Conservation (phyloP, 441 rosid species). For the Rhodomyrtus psidioides region DNA sequence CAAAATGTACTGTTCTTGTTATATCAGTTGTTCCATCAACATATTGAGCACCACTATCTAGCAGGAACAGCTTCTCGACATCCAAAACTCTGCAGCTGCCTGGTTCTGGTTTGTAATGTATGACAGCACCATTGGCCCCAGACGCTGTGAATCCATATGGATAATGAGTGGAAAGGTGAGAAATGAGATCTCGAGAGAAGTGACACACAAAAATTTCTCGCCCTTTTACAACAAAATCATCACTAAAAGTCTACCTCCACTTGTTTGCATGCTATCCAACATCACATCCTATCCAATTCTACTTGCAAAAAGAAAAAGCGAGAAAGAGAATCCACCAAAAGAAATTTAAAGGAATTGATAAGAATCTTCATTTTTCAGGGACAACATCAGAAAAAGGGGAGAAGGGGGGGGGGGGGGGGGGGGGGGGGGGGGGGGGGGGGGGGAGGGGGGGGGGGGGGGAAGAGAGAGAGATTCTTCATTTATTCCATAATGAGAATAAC, state of each 20-base stretch:
- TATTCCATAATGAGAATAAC: not conserved
- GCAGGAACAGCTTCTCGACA: constrained; percentile 61
- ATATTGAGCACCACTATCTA: constrained; percentile 97
- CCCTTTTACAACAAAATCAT: not conserved
- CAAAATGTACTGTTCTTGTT: constrained; percentile 94
- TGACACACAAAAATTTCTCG: not conserved
- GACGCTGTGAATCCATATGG: constrained; percentile 48
- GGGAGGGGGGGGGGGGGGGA: not conserved
- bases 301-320: not conserved
- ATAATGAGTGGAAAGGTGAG: not conserved
- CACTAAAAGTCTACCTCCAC: not conserved
- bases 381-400: not conserved
- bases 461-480: not conserved
- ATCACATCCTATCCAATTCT: not conserved
- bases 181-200: not conserved
- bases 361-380: not conserved
- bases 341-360: not conserved
- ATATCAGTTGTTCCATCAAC: constrained; percentile 96
- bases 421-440: not conserved
- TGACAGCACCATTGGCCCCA: constrained; percentile 94
- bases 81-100: constrained; percentile 77
- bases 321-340: not conserved
- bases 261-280: not conserved
- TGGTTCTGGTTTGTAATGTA: constrained; percentile 90
- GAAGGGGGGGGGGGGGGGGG: not conserved